phyloP scores from a whole-genome alignment of 148 eudicot species.

The Rhododendron simsii region DNA sequence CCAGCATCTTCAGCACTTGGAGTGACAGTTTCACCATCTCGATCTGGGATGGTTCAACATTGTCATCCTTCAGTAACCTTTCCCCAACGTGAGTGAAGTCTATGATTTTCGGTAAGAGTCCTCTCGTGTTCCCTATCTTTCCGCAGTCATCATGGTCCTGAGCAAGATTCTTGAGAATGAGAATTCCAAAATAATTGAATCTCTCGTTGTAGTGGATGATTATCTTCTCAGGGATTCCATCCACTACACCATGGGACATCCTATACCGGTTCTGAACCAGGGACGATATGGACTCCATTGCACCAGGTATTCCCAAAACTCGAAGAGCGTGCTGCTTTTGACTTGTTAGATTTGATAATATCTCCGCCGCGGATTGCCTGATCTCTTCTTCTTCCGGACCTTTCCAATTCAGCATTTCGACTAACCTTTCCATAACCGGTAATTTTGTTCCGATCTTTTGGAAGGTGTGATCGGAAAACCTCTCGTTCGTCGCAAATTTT shows the following conservation, averaged over 20 bases:
- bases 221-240: no score
- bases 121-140: conserved; percentile 79
- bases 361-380: conserved; percentile 58
- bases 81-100: conserved; percentile 61
- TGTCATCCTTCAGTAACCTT: conserved; percentile 40
- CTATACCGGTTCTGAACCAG: conserved; percentile 34
- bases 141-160: conserved; percentile 80
- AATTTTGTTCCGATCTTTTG: conserved; percentile 68
- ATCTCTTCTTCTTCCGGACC: conserved; percentile 60
- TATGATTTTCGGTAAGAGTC: conserved; percentile 62
- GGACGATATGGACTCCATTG: conserved; percentile 85
- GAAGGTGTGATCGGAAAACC: conserved; percentile 61
- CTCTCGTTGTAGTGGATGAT: conserved; percentile 16
- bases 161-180: conserved; percentile 77
- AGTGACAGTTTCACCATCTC: conserved; percentile 48
- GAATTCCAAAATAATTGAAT: conserved; percentile 63
- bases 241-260: no score
- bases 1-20: conserved; percentile 68
- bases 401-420: conserved; percentile 92
- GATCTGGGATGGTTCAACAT: conserved; percentile 7
- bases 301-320: conserved; percentile 79
- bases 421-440: conserved; percentile 69
- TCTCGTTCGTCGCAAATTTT: conserved; percentile 34
- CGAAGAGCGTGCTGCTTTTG: conserved; percentile 70
- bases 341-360: conserved; percentile 53